These are phyloP conservation scores for Pseudoturritis turrita DNA, from an alignment of 345 rosid species.

Conservation along the genomic window DNA sequence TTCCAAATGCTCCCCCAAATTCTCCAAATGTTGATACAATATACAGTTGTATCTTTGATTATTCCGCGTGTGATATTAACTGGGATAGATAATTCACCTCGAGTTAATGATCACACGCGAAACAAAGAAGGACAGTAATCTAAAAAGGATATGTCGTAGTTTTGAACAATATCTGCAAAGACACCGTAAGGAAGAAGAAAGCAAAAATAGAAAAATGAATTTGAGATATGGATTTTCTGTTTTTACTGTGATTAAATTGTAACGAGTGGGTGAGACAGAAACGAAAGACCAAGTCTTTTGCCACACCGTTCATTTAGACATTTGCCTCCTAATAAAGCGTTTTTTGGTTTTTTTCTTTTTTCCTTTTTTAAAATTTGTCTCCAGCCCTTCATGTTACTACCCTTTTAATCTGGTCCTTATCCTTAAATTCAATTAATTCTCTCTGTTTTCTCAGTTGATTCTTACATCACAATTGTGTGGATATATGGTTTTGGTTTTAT, in stretches of 20 bases:
- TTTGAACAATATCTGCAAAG: neutral
- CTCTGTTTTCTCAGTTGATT: too few relatives aligned
- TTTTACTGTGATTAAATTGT: constrained; percentile 5
- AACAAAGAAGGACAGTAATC: neutral
- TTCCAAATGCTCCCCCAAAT: neutral
- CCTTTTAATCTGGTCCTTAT: neutral
- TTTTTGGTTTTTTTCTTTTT: neutral
- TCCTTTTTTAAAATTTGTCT: neutral
- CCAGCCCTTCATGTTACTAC: neutral
- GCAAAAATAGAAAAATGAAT: constrained; percentile 1
- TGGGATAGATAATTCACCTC: neutral
- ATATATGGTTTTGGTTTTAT: too few relatives aligned
- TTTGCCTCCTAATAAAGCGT: neutral
- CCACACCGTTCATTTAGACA: constrained; percentile 24
- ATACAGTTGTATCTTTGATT: neutral
- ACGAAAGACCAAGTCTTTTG: constrained; percentile 24
- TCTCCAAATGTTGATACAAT: neutral
- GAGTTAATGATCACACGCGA: constrained; percentile 35
- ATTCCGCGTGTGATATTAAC: constrained; percentile 33
- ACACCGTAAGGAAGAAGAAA: neutral
- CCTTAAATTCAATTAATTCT: too few relatives aligned
- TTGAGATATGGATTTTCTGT: constrained; percentile 16
- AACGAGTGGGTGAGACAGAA: constrained; percentile 17
- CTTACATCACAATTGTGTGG: too few relatives aligned
- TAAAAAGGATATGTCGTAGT: neutral